These are phyloP conservation scores for Spathaspora passalidarum DNA, from an alignment of 805 yeast genomes.

Conservation along the genomic window DNA sequence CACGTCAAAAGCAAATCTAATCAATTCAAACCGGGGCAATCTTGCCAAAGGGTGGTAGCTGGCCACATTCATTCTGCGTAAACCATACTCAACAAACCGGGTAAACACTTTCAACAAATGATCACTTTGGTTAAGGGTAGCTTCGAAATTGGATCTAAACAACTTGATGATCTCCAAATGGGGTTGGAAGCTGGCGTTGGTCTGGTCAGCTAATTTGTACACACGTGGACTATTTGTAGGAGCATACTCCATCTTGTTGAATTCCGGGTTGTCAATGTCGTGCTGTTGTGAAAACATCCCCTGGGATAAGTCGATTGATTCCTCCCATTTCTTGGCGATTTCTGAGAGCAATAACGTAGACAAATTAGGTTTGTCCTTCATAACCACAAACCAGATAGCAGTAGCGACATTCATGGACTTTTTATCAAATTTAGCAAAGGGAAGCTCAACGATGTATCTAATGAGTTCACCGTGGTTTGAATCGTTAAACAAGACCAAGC, in stretches of 20 bases:
- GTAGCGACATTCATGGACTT: conserved; percentile 61
- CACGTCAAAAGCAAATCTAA: conserved; percentile 65
- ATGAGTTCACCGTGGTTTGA: conserved; percentile 45
- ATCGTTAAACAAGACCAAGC: conserved; percentile 30
- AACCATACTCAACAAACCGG: conserved; percentile 52
- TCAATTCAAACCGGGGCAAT: conserved; percentile 67
- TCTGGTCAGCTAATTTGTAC: conserved; percentile 48
- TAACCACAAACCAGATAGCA: conserved; percentile 76
- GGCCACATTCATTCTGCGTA: conserved; percentile 51
- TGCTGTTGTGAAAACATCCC: conserved; percentile 63
- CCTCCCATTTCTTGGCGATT: conserved; percentile 66
- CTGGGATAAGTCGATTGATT: conserved; percentile 50
- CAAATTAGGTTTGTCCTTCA: conserved; percentile 60
- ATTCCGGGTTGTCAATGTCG: conserved; percentile 61
- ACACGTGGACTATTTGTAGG: conserved; percentile 71
- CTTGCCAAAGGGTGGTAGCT: conserved; percentile 84
- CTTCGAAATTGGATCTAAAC: conserved; percentile 75
- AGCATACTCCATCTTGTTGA: conserved; percentile 77
- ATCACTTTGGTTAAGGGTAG: conserved; percentile 68
- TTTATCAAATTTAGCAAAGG: conserved; percentile 65
- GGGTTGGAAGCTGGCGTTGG: conserved; percentile 54
- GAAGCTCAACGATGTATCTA: conserved; percentile 58
- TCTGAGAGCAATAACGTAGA: conserved; percentile 65
- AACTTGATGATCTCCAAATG: conserved; percentile 68
- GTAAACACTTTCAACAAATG: conserved; percentile 70